These are phyloP conservation scores for Nothopassalora personata DNA, from an alignment of 2,329 filamentous ascomycete genomes.

Conservation along the genomic window DNA sequence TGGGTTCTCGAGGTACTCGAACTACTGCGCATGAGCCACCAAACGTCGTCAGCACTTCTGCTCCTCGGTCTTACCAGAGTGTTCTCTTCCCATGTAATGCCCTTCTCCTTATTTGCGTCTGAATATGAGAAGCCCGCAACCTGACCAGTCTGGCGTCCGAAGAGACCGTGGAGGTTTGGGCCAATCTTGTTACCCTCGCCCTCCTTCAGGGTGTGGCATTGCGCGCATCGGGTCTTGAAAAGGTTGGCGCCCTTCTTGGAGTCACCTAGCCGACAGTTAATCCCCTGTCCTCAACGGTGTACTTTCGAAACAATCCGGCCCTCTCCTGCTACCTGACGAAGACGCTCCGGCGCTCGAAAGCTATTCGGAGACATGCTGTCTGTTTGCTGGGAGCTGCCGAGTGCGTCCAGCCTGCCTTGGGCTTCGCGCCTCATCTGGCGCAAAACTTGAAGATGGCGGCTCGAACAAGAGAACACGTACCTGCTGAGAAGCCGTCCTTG, in stretches of 20 bases:
- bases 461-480: constrained; percentile 25
- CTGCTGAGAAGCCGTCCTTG: constrained; percentile 35
- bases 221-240: constrained; percentile 97
- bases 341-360: background rate
- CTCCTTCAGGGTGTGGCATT: constrained; percentile 94
- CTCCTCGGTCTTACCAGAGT: constrained; percentile 59
- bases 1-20: constrained; percentile 99
- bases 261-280: constrained; percentile 59
- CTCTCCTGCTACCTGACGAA: background rate
- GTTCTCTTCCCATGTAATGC: constrained; percentile 77
- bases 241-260: constrained; percentile 89
- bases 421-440: background rate
- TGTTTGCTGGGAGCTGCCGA: too few species aligned
- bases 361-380: too few species aligned
- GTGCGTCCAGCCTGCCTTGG: too few species aligned
- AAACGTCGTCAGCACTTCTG: background rate
- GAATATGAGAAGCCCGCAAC: constrained; percentile 95
- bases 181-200: constrained; percentile 97
- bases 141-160: constrained; percentile 89
- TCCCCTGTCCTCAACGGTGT: background rate
- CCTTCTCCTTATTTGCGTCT: constrained; percentile 99
- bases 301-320: background rate
- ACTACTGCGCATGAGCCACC: constrained; percentile 48
- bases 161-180: constrained; percentile 93
- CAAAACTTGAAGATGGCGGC: background rate